These are phyloP conservation scores for Sporothrix curviconia DNA, from an alignment of 2,329 filamentous ascomycete species.

Conservation along the genomic window DNA sequence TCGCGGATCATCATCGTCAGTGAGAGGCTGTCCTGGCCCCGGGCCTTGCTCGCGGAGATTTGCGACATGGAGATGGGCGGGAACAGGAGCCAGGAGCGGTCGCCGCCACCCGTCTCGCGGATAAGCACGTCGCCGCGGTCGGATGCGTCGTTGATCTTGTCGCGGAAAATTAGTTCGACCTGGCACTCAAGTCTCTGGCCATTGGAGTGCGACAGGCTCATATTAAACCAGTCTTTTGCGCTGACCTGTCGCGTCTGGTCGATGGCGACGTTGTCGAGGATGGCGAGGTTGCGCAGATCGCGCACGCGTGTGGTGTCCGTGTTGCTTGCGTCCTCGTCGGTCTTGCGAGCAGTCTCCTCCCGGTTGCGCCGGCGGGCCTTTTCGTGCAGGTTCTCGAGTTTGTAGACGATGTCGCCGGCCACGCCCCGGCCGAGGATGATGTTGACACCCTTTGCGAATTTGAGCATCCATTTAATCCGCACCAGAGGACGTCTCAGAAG, in stretches of 20 bases:
- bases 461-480: constrained; percentile 78
- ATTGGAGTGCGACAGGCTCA: constrained; percentile 80
- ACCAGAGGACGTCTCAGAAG: constrained; percentile 84
- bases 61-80: constrained; percentile 70
- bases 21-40: constrained; percentile 62
- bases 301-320: constrained; percentile 77
- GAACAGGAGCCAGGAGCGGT: constrained; percentile 76
- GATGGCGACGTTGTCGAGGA: constrained; percentile 63
- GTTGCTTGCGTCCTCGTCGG: constrained; percentile 78
- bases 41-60: constrained; percentile 76
- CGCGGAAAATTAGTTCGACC: constrained; percentile 78
- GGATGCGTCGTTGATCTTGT: constrained; percentile 61
- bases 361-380: constrained; percentile 61
- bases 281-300: constrained; percentile 69
- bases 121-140: constrained; percentile 81
- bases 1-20: constrained; percentile 78
- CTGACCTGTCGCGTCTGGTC: constrained; percentile 75
- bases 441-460: constrained; percentile 67
- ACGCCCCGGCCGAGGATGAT: constrained; percentile 46
- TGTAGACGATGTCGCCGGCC: constrained; percentile 51
- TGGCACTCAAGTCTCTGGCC: constrained; percentile 86
- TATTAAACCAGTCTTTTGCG: constrained; percentile 82
- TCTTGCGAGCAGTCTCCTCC: constrained; percentile 63
- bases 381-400: constrained; percentile 67
- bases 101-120: constrained; percentile 70